Evolutionary conservation across 2,329 filamentous ascomycete genomes (phyloP).

Genomic region (Anthostomella pinea): DNA sequence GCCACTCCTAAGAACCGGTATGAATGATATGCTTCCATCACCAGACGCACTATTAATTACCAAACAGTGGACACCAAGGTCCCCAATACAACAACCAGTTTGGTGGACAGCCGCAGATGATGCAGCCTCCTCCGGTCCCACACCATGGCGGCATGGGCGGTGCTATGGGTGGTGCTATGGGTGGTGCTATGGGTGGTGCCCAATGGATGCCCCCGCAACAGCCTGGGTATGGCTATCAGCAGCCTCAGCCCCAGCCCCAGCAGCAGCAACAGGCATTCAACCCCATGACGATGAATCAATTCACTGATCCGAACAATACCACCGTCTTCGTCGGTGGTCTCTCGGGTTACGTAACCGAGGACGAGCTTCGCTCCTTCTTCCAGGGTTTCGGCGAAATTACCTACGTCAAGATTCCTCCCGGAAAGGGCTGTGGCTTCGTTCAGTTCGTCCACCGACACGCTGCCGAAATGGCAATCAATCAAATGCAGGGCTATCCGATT

Average conservation of each 20-base stretch:
- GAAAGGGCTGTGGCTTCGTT: slow-evolving; percentile 98
- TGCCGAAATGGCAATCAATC: slow-evolving; percentile 99
- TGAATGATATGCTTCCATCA: slow-evolving; percentile 15
- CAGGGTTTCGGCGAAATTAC: slow-evolving; percentile 99
- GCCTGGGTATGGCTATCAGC: slow-evolving; percentile 30
- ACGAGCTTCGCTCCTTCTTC: slow-evolving; percentile 99
- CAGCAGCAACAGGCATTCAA: slow-evolving; percentile 50
- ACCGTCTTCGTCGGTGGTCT: slow-evolving; percentile 97
- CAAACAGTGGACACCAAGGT: too few species aligned
- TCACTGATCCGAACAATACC: slow-evolving; percentile 99
- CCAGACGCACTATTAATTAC: too few species aligned
- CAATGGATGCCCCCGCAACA: slow-evolving; percentile 43
- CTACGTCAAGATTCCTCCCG: slow-evolving; percentile 98
- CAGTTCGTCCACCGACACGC: slow-evolving; percentile 99
- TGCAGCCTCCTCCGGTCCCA: slow-evolving; percentile 38
- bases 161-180: too few species aligned
- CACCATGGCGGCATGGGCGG: slow-evolving; percentile 37
- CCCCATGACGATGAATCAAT: slow-evolving; percentile 84
- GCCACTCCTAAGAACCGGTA: slow-evolving; percentile 92
- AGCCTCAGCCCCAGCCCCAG: too few species aligned
- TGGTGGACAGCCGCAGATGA: slow-evolving; percentile 36
- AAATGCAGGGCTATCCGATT: slow-evolving; percentile 99
- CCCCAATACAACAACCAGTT: slow-evolving; percentile 38
- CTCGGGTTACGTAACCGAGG: slow-evolving; percentile 96
- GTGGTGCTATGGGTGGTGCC: slow-evolving; percentile 32